Conservation (phyloP, 345 rosid species). For the Boechera stricta region DNA sequence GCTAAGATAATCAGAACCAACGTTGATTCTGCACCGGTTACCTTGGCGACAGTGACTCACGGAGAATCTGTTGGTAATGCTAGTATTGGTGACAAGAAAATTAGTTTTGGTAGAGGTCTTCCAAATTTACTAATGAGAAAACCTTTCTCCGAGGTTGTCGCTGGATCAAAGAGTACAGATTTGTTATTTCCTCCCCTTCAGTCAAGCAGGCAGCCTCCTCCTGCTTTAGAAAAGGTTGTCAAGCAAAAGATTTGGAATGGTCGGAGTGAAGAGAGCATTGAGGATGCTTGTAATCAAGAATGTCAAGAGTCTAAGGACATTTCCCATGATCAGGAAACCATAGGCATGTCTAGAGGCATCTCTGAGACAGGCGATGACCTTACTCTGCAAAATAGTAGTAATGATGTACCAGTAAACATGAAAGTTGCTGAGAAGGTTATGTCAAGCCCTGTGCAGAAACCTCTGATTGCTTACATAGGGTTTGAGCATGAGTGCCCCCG, state of each 20-base stretch:
- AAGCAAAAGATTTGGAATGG: slow-evolving; percentile 52
- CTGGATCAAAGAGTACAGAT: slow-evolving; percentile 69
- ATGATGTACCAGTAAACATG: slow-evolving; percentile 59
- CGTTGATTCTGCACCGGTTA: slow-evolving; percentile 43
- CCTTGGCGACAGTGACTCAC: slow-evolving; percentile 48
- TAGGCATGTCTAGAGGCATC: slow-evolving; percentile 40
- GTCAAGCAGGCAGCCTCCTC: slow-evolving; percentile 57
- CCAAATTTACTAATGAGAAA: slow-evolving; percentile 71
- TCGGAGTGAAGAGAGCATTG: slow-evolving; percentile 44
- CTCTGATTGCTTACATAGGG: slow-evolving; percentile 65
- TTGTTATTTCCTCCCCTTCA: slow-evolving; percentile 79
- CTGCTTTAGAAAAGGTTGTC: slow-evolving; percentile 49
- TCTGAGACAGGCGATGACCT: slow-evolving; percentile 50
- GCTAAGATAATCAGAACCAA: slow-evolving; percentile 36
- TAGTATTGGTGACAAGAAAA: slow-evolving; percentile 44
- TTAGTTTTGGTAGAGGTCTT: slow-evolving; percentile 73
- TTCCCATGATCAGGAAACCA: slow-evolving; percentile 45
- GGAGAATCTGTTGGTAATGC: slow-evolving; percentile 44
- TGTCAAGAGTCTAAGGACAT: slow-evolving; percentile 49
- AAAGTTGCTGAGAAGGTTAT: slow-evolving; percentile 51
- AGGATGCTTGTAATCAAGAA: slow-evolving; percentile 49
- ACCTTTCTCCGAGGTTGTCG: slow-evolving; percentile 88
- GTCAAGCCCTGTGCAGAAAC: slow-evolving; percentile 47
- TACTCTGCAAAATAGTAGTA: slow-evolving; percentile 62
- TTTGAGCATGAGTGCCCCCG: slow-evolving; percentile 88